Evolutionary conservation across 2,329 filamentous ascomycete species (phyloP), one percentile per base, ranked within the genome.

Genomic region (Trichoderma simmonsii): DNA sequence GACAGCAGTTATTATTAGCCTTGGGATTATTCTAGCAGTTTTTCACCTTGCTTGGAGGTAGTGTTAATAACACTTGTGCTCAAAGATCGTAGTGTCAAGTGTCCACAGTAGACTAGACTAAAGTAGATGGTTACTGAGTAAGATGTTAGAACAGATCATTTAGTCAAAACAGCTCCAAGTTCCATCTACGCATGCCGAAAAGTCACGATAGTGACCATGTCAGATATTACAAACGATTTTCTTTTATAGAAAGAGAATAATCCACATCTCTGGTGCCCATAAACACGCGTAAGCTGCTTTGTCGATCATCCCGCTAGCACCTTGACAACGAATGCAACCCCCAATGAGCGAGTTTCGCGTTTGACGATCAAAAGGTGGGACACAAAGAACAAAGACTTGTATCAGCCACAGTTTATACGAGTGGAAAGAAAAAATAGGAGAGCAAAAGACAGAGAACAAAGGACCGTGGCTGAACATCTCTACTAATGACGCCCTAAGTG

Each of bases 301-400:
- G 66, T 70, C 66, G 57, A 70, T 70, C 66, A 62, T 7, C 4
- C 57, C 39, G 21, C 66, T 70, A 69, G 6, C 24, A 61, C 34
- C 56, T 28, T 9, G n/a, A 61, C 34, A 28, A 36, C 21, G n/a
- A n/a, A n/a, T n/a, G 36, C 36, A 64, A 30, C 11, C 24, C 18
- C 48, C 36, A 24, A 32, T 7, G 54, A 68, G 9, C 12, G 39
- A 61, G 34, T 59, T 61, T 36, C 28, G 21, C 18, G 57, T 9
- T 36, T 70, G 66, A 34, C 36, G 39, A 62, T 60, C 36, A 34
- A 14, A 14, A 36, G 26, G 57, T 36, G 39, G 36, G 36, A 69
- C 7, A 32, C 28, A 26, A 6, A 21, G n/a, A n/a, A n/a, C n/a
- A n/a, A n/a, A n/a, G n/a, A 6, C 6, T 7, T 30, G 51, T 30